These are phyloP conservation scores for Cymbopogon flexuosus DNA, from an alignment of 202 grass and related monocot genomes.

Conservation along the genomic window DNA sequence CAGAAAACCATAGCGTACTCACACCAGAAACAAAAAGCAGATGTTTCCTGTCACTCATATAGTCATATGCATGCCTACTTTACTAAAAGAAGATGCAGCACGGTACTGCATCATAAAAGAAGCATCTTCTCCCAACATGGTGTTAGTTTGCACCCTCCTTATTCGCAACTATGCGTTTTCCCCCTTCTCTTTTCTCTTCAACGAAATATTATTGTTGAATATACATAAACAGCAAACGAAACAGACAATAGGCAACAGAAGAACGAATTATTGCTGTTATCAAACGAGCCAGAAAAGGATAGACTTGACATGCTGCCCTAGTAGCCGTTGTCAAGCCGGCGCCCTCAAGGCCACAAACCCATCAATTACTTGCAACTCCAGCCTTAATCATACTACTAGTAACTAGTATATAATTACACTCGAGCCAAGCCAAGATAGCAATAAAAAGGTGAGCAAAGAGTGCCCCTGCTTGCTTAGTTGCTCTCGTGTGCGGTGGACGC, in stretches of 20 bases:
- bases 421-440: not conserved
- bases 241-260: not conserved
- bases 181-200: too few relatives aligned
- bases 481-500: not conserved
- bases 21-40: conserved; percentile 5
- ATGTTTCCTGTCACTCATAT: conserved; percentile 14
- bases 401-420: not conserved
- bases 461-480: conserved; percentile 28
- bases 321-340: not conserved
- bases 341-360: not conserved
- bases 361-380: not conserved
- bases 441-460: conserved; percentile 7
- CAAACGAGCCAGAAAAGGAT: not conserved
- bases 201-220: not conserved
- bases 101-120: not conserved
- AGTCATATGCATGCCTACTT: conserved; percentile 7
- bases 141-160: not conserved
- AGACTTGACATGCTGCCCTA: not conserved
- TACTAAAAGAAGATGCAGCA: not conserved
- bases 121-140: not conserved
- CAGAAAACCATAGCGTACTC: not conserved
- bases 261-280: not conserved
- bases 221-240: not conserved
- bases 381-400: not conserved
- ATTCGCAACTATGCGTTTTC: not conserved